A percentile compares a stretch with the other conserved stretches of the same genome.
These are phyloP conservation scores for Diaporthe destruens DNA, from an alignment of 2,329 filamentous ascomycete species.

Conservation along the genomic window DNA sequence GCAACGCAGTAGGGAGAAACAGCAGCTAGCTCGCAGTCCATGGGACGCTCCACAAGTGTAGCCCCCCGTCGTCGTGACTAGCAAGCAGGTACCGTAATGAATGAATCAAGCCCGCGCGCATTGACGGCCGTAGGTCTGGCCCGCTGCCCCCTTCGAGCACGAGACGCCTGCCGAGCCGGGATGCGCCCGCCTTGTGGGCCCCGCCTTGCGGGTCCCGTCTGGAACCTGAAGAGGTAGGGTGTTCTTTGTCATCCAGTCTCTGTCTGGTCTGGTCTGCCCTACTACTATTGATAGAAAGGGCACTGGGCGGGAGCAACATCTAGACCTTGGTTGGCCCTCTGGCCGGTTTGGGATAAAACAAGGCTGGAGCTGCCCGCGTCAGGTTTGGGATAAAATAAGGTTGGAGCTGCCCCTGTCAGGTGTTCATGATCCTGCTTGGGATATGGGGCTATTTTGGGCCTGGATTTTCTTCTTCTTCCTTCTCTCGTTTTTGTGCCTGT, in stretches of 20 bases:
- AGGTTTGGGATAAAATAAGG: slow-evolving; percentile 28
- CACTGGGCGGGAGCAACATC: neutral
- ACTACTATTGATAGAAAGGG: slow-evolving; percentile 1
- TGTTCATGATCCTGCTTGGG: neutral
- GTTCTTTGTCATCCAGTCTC: neutral
- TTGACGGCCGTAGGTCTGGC: neutral
- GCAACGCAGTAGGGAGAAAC: neutral
- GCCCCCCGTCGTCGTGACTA: neutral
- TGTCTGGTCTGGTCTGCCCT: neutral
- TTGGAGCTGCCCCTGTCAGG: slow-evolving; percentile 17
- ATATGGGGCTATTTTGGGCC: neutral
- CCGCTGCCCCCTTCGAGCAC: neutral
- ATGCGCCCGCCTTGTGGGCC: slow-evolving; percentile 1
- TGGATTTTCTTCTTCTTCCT: neutral
- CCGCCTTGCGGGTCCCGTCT: neutral
- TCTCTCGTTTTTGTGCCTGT: neutral
- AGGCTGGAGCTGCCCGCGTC: slow-evolving; percentile 11
- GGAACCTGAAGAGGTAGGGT: too few relatives aligned
- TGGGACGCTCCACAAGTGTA: neutral
- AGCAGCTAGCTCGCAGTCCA: neutral
- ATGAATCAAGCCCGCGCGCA: neutral
- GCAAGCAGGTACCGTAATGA: too few relatives aligned
- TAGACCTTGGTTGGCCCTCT: neutral
- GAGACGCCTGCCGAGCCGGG: slow-evolving; percentile 1
- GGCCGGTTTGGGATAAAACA: slow-evolving; percentile 24